phyloP scores from a whole-genome alignment of 106 monocot genomes.

The Acanthochlamys bracteata region DNA sequence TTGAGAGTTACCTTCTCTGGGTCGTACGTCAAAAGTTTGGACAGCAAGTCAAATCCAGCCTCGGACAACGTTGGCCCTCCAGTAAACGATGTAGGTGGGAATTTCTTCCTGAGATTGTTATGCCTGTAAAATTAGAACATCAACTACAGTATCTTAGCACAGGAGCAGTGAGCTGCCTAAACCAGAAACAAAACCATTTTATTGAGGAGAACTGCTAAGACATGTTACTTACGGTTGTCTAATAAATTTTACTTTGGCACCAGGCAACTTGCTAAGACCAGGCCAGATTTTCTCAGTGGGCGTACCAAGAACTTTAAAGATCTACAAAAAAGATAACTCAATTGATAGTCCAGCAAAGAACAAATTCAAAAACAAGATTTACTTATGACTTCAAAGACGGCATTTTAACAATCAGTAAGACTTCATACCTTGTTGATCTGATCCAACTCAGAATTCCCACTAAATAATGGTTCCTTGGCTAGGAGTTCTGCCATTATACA shows the following conservation, averaged over 20 bases:
- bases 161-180: too few species aligned
- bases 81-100: constrained; percentile 52
- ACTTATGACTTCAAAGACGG: too few species aligned
- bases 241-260: constrained; percentile 4
- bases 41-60: constrained; percentile 69
- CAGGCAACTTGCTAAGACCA: constrained; percentile 10
- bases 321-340: not conserved
- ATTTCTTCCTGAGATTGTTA: constrained; percentile 50
- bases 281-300: constrained; percentile 23
- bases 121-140: constrained; percentile 19
- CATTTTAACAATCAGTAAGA: too few species aligned
- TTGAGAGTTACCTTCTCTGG: constrained; percentile 63
- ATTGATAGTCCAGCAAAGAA: not conserved
- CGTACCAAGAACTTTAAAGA: constrained; percentile 17
- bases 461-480: constrained; percentile 61
- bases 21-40: constrained; percentile 66
- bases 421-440: constrained; percentile 63
- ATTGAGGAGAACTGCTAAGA: too few species aligned
- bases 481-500: constrained; percentile 85
- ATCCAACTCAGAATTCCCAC: constrained; percentile 57
- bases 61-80: constrained; percentile 60
- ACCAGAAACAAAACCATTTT: not conserved
- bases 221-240: constrained; percentile 18
- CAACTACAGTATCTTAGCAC: too few species aligned
- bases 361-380: too few species aligned